A percentile compares a stretch with the other conserved stretches of the same genome.
Conservation (phyloP, 2,329 filamentous ascomycete species). For the Balansia obtecta region DNA sequence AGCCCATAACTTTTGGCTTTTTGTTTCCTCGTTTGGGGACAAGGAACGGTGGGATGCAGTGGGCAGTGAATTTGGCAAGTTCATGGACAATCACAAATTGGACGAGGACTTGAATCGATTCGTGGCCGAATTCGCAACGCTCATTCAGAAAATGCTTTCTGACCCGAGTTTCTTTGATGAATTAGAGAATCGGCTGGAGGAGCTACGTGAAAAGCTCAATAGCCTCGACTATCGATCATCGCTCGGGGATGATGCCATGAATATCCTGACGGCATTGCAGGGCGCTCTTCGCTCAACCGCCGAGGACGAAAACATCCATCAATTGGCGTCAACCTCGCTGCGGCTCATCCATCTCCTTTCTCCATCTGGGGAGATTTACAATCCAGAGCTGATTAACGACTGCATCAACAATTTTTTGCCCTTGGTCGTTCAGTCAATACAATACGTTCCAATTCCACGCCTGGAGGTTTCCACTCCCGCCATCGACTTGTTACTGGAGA, state of each 20-base stretch:
- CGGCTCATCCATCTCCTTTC: conserved; percentile 60
- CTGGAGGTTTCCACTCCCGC: conserved; percentile 77
- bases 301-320: conserved; percentile 59
- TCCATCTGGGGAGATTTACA: conserved; percentile 49
- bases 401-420: conserved; percentile 71
- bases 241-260: conserved; percentile 61
- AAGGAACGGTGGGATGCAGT: conserved; percentile 62
- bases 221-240: conserved; percentile 55
- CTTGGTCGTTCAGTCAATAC: conserved; percentile 60
- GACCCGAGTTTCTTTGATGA: conserved; percentile 79
- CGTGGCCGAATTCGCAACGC: conserved; percentile 58
- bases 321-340: conserved; percentile 52
- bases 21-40: conserved; percentile 72
- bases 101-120: conserved; percentile 76
- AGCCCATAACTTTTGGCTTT: conserved; percentile 65
- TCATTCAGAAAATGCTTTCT: conserved; percentile 69
- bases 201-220: conserved; percentile 41
- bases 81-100: conserved; percentile 61
- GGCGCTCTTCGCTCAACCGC: conserved; percentile 55
- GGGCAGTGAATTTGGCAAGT: conserved; percentile 52
- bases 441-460: conserved; percentile 81
- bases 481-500: conserved; percentile 78
- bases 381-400: conserved; percentile 63
- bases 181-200: conserved; percentile 42
- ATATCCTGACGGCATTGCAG: conserved; percentile 56